Conservation (phyloP, 352 stramenopile genomes). For the Thalassiosira livingstoniorum region DNA sequence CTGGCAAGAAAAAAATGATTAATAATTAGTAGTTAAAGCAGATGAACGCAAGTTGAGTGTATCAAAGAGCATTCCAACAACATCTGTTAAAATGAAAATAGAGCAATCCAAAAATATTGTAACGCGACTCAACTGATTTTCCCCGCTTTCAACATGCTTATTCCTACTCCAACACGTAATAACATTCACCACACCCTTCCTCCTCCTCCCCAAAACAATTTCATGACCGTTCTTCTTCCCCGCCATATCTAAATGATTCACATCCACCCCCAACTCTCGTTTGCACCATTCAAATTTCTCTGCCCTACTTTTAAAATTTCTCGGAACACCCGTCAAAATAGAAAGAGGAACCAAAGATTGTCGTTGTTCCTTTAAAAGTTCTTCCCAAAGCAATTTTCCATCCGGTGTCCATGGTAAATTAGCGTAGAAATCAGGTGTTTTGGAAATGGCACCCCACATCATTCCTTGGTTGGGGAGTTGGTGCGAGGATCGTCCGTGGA, state of each 20-base stretch:
- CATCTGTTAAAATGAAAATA: too few relatives aligned
- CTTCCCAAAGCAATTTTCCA: conserved; percentile 72
- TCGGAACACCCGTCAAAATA: conserved; percentile 43
- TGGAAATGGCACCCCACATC: conserved; percentile 72
- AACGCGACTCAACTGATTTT: conserved; percentile 40
- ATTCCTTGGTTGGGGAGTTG: conserved; percentile 46
- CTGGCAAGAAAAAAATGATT: conserved; percentile 9
- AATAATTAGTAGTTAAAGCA: too few relatives aligned
- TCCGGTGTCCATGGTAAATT: conserved; percentile 74
- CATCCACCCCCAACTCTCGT: conserved; percentile 65
- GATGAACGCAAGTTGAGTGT: too few relatives aligned
- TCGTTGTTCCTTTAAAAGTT: conserved; percentile 44
- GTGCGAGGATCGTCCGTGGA: conserved; percentile 49
- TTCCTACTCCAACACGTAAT: conserved; percentile 84
- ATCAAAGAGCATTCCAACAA: too few relatives aligned
- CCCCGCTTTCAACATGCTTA: conserved; percentile 73
- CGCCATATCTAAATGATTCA: conserved; percentile 79
- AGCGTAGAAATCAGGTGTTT: conserved; percentile 67
- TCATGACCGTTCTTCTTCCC: conserved; percentile 52
- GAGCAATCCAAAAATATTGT: background rate
- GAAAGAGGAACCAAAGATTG: background rate
- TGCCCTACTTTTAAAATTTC: conserved; percentile 27
- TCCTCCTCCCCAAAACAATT: conserved; percentile 32
- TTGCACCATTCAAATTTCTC: conserved; percentile 81
- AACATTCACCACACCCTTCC: conserved; percentile 65